Percentiles rank a stretch among this genome's conserved stretches.
Evolutionary conservation across 352 stramenopile genomes (phyloP).

Genomic region (Pythium brachiatum): DNA sequence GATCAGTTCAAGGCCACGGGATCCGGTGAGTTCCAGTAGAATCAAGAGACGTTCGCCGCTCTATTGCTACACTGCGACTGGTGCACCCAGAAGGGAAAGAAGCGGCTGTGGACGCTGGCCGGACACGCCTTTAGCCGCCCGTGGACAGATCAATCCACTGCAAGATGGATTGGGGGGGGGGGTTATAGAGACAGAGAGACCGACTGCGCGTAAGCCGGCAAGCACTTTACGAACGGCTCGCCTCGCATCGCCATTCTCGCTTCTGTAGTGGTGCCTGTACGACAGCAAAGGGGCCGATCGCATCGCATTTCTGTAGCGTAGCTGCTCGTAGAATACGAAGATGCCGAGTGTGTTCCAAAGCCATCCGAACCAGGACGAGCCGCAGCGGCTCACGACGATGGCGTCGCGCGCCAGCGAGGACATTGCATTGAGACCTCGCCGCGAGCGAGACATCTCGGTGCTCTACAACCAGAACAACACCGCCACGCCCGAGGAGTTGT

Average conservation of each 20-base stretch:
- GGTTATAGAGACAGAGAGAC: not conserved
- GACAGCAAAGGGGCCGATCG: not conserved
- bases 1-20: too few species aligned
- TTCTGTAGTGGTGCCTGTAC: not conserved
- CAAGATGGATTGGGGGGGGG: not conserved
- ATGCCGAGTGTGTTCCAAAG: slow-evolving; percentile 16
- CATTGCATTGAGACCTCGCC: slow-evolving; percentile 4
- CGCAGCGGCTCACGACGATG: slow-evolving; percentile 13
- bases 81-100: not conserved
- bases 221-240: too few species aligned
- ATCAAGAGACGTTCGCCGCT: not conserved
- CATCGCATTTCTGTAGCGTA: too few species aligned
- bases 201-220: too few species aligned
- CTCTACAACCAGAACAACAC: slow-evolving; percentile 6
- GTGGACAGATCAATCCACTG: not conserved
- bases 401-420: slow-evolving; percentile 14
- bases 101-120: not conserved
- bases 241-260: not conserved
- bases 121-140: not conserved
- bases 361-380: slow-evolving; percentile 19
- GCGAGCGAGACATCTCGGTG: slow-evolving; percentile 3
- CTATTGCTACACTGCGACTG: not conserved
- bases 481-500: slow-evolving; percentile 3
- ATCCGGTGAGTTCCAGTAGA: not conserved
- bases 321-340: not conserved